Percentiles rank a stretch among this genome's conserved stretches.
Evolutionary conservation across 2,329 filamentous ascomycete genomes (phyloP).

Genomic region (Elsinoe batatas): DNA sequence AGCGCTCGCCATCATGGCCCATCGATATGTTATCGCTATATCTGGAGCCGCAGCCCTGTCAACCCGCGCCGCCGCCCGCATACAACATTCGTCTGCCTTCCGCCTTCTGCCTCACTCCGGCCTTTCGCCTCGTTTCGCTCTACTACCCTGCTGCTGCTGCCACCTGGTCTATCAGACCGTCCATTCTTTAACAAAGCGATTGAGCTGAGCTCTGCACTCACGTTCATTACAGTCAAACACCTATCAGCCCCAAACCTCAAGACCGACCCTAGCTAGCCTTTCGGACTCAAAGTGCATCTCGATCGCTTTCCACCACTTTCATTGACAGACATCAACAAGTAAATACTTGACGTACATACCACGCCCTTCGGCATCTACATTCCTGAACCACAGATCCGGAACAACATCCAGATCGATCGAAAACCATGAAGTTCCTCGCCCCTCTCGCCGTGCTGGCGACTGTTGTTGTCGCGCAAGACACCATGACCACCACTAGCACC

Average conservation of each 20-base stretch:
- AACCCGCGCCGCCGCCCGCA: constrained; percentile 5
- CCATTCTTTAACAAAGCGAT: constrained; percentile 11
- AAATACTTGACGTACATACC: constrained; percentile 1
- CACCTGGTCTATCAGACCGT: constrained; percentile 13
- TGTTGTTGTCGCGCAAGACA: constrained; percentile 9
- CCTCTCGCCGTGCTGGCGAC: constrained; percentile 13
- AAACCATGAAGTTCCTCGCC: constrained; percentile 16
- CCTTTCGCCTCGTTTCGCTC: neutral
- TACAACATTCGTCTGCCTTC: constrained; percentile 9
- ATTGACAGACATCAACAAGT: constrained; percentile 7
- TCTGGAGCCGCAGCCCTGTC: constrained; percentile 13
- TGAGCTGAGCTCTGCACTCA: constrained; percentile 9
- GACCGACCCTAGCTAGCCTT: neutral
- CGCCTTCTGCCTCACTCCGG: constrained; percentile 4
- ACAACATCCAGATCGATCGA: neutral
- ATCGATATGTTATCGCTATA: constrained; percentile 13
- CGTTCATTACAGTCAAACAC: neutral
- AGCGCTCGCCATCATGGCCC: neutral
- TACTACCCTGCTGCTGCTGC: neutral
- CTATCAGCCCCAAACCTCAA: neutral
- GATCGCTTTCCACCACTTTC: constrained; percentile 2
- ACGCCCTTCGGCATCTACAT: neutral
- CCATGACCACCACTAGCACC: constrained; percentile 9
- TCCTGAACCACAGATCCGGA: neutral
- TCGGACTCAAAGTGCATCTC: neutral